These are phyloP conservation scores for Leptographium procerum DNA, from an alignment of 2,329 filamentous ascomycete genomes.

Conservation along the genomic window DNA sequence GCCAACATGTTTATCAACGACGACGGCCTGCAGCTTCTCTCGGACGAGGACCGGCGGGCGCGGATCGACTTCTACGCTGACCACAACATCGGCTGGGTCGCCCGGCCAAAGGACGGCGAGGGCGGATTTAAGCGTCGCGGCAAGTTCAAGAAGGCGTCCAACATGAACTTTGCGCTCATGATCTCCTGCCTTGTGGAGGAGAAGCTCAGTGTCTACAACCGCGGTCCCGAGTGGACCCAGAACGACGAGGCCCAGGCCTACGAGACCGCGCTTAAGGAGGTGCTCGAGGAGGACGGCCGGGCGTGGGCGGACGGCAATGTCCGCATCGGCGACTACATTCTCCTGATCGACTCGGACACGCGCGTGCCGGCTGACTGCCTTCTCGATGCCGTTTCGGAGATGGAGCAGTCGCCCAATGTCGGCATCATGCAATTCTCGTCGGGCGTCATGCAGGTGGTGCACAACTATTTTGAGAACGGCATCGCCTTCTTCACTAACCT, in stretches of 20 bases:
- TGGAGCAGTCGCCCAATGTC: conserved; percentile 69
- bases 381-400: conserved; percentile 68
- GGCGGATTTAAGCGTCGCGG: conserved; percentile 51
- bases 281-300: conserved; percentile 55
- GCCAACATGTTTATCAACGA: conserved; percentile 70
- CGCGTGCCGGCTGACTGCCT: conserved; percentile 68
- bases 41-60: conserved; percentile 48
- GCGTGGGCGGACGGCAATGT: conserved; percentile 80
- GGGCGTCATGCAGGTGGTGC: conserved; percentile 67
- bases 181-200: conserved; percentile 61
- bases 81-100: conserved; percentile 59
- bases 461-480: conserved; percentile 61
- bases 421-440: conserved; percentile 70
- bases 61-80: conserved; percentile 59
- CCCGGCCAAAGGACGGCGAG: conserved; percentile 51
- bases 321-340: conserved; percentile 72
- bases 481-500: conserved; percentile 64
- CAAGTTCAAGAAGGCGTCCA: conserved; percentile 61
- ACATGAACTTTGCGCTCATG: conserved; percentile 62
- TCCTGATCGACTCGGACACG: conserved; percentile 69
- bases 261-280: conserved; percentile 50
- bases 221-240: conserved; percentile 53
- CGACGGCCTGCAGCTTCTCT: conserved; percentile 58
- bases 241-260: conserved; percentile 58
- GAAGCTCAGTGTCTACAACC: conserved; percentile 45